Conservation (phyloP, 208 protist species). For the Leishmania lainsoni region DNA sequence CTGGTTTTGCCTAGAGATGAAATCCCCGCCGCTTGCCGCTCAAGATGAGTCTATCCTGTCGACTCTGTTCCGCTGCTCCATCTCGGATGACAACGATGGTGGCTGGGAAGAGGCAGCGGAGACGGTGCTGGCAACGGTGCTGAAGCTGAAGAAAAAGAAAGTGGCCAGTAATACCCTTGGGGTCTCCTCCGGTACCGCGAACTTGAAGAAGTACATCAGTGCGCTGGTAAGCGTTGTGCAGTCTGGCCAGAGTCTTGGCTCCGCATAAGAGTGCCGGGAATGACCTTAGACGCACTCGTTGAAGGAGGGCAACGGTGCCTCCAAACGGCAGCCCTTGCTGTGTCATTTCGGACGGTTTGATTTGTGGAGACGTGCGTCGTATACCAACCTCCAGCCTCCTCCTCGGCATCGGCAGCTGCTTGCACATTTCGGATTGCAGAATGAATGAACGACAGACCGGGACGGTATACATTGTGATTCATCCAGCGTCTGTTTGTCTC, state of each 20-base stretch:
- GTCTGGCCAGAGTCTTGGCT: constrained; percentile 11
- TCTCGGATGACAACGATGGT: constrained; percentile 46
- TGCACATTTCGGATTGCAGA: neutral
- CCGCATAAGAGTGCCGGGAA: neutral
- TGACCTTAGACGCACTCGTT: neutral
- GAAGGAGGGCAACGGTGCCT: neutral
- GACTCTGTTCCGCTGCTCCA: constrained; percentile 59
- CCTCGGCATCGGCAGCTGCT: neutral
- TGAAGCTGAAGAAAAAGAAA: constrained; percentile 41
- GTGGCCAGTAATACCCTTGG: constrained; percentile 24
- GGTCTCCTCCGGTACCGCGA: constrained; percentile 39
- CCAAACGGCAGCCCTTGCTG: neutral
- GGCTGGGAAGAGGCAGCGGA: constrained; percentile 93
- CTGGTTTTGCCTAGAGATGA: constrained; percentile 54
- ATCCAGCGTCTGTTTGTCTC: neutral
- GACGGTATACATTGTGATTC: neutral
- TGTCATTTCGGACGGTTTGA: neutral
- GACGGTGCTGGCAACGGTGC: constrained; percentile 64
- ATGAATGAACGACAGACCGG: neutral
- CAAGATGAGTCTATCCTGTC: constrained; percentile 45
- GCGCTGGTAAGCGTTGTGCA: constrained; percentile 42
- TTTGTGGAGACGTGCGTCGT: neutral
- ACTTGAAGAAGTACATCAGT: constrained; percentile 70
- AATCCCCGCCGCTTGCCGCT: constrained; percentile 1
- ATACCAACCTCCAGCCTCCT: neutral